These are phyloP conservation scores for Hansfordia pulvinata DNA, from an alignment of 2,329 filamentous ascomycete species.

Conservation along the genomic window DNA sequence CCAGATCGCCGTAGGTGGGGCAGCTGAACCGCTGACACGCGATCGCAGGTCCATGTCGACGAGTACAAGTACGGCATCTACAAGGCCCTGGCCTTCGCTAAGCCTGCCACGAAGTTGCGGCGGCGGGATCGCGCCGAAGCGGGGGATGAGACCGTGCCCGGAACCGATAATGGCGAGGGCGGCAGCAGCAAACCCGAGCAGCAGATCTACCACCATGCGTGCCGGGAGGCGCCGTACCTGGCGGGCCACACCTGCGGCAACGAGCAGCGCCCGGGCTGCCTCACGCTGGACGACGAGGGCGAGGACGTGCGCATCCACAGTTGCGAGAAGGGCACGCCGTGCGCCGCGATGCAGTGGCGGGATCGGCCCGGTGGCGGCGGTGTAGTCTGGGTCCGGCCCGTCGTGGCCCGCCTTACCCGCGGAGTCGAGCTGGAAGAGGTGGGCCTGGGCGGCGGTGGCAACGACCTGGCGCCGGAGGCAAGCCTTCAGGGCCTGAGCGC, in stretches of 20 bases:
- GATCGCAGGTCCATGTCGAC: slow-evolving; percentile 62
- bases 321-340: slow-evolving; percentile 63
- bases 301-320: slow-evolving; percentile 61
- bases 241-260: slow-evolving; percentile 69
- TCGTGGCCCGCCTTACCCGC: slow-evolving; percentile 49
- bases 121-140: too few relatives aligned
- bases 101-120: too few relatives aligned
- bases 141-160: too few relatives aligned
- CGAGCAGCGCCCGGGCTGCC: slow-evolving; percentile 50
- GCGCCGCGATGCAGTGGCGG: slow-evolving; percentile 28
- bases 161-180: slow-evolving; percentile 22
- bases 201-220: slow-evolving; percentile 28
- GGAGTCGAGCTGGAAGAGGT: slow-evolving; percentile 56
- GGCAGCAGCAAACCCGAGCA: slow-evolving; percentile 23
- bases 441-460: slow-evolving; percentile 67
- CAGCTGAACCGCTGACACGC: too few relatives aligned
- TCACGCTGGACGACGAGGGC: slow-evolving; percentile 48
- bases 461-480: slow-evolving; percentile 55
- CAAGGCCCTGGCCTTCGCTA: slow-evolving; percentile 46
- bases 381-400: slow-evolving; percentile 67
- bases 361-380: too few relatives aligned
- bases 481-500: slow-evolving; percentile 49
- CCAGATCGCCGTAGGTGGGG: too few relatives aligned
- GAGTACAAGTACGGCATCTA: slow-evolving; percentile 68
- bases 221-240: slow-evolving; percentile 51